Conservation (phyloP, 441 rosid genomes). For the Brassica balearica region DNA sequence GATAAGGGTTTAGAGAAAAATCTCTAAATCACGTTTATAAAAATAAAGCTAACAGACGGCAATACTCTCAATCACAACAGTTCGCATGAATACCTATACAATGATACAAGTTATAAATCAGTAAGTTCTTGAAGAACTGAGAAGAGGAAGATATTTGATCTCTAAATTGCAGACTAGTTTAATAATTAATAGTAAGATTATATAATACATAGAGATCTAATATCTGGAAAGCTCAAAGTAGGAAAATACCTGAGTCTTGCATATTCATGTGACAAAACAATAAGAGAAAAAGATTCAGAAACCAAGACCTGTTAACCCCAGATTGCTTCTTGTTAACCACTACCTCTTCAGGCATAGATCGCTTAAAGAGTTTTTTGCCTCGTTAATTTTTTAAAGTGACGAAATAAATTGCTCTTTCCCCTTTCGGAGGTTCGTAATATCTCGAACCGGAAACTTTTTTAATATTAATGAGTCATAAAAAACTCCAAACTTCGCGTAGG, state of each 20-base stretch:
- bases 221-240: neutral
- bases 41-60: conserved; percentile 10
- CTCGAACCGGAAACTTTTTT: conserved; percentile 12
- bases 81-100: conserved; percentile 10
- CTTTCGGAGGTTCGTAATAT: conserved; percentile 27
- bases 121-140: conserved; percentile 1
- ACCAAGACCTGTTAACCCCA: conserved; percentile 37
- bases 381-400: conserved; percentile 17
- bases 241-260: neutral
- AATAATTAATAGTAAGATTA: neutral
- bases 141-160: conserved; percentile 16
- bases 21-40: neutral
- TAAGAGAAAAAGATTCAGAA: conserved; percentile 9
- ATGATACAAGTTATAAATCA: neutral
- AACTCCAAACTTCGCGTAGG: neutral
- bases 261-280: neutral
- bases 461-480: neutral
- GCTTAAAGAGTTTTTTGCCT: conserved; percentile 16
- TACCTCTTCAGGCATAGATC: conserved; percentile 45
- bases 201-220: conserved; percentile 19
- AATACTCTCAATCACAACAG: neutral
- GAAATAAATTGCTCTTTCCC: conserved; percentile 25
- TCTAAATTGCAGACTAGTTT: neutral
- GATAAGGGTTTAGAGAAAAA: neutral
- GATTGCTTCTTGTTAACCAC: conserved; percentile 39